Conservation (phyloP, 1,284 basidiomycete species). For the Pseudozyma pruni region DNA sequence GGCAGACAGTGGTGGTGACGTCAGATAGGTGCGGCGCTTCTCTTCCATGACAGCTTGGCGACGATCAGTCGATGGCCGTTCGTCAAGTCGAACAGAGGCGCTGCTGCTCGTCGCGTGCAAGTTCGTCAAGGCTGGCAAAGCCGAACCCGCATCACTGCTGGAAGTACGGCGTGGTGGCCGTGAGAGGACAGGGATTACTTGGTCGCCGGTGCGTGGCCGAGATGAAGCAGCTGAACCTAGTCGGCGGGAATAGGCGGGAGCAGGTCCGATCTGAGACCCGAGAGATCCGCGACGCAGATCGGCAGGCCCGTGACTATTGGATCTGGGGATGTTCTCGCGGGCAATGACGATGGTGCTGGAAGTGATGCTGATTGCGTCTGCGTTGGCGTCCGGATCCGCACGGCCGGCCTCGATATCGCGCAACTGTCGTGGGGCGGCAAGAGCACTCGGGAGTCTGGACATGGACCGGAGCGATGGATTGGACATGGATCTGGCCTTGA, state of each 20-base stretch:
- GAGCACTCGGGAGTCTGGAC: conserved; percentile 8
- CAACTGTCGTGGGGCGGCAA: conserved; percentile 24
- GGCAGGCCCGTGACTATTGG: neutral
- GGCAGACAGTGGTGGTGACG: conserved; percentile 42
- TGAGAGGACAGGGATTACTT: neutral
- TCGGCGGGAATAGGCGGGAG: conserved; percentile 22
- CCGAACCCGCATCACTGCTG: no score
- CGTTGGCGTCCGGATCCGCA: neutral
- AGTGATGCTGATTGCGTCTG: conserved; percentile 3
- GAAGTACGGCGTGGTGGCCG: neutral
- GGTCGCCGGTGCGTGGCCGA: conserved; percentile 13
- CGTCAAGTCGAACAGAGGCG: conserved; percentile 1
- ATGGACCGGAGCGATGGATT: conserved; percentile 19
- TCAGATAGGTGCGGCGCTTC: conserved; percentile 25
- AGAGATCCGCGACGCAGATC: neutral
- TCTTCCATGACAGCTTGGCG: conserved; percentile 26
- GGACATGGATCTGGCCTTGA: conserved; percentile 19
- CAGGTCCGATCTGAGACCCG: conserved; percentile 6
- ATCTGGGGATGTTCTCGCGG: conserved; percentile 15
- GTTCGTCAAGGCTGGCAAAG: conserved; percentile 5
- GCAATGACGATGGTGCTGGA: conserved; percentile 28
- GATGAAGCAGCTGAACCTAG: conserved; percentile 22
- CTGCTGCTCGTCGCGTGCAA: neutral
- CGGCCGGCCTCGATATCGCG: conserved; percentile 34
- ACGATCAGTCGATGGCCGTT: conserved; percentile 10